phyloP scores from a whole-genome alignment of 805 yeast genomes.

The Pichia membranifaciens region DNA sequence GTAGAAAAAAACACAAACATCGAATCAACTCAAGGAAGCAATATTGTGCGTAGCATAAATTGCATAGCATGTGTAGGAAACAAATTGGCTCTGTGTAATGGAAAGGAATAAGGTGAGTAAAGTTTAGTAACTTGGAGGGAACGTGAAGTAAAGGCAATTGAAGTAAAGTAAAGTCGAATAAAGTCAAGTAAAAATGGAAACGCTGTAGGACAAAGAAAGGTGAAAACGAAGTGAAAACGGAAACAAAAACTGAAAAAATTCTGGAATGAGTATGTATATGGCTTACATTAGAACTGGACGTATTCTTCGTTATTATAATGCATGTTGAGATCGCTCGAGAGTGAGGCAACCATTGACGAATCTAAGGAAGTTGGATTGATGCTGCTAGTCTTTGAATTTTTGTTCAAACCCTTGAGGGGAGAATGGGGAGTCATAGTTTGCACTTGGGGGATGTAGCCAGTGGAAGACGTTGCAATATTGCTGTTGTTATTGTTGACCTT shows the following conservation, averaged over 20 bases:
- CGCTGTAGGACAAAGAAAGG: neutral
- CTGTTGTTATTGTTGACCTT: neutral
- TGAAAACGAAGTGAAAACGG: neutral
- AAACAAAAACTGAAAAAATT: neutral
- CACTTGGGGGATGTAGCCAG: no score
- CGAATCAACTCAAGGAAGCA: no score
- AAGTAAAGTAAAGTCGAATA: neutral
- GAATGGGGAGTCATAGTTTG: neutral
- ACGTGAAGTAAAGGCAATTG: neutral
- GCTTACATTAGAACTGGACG: neutral
- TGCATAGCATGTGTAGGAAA: no score
- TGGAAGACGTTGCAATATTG: slow-evolving; percentile 6
- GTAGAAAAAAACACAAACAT: no score
- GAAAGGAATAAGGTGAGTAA: no score
- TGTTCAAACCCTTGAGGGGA: no score
- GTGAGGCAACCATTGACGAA: neutral
- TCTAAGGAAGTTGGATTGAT: neutral
- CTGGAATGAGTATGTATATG: no score
- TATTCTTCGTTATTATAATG: slow-evolving; percentile 3
- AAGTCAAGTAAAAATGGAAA: neutral
- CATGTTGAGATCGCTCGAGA: slow-evolving; percentile 1
- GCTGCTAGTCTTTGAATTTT: no score
- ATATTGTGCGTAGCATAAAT: neutral
- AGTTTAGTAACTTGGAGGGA: no score
- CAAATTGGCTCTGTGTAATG: no score